Evolutionary conservation across 371 early-diverging fungal species (phyloP).

Genomic region (Zopfochytrium polystomum): DNA sequence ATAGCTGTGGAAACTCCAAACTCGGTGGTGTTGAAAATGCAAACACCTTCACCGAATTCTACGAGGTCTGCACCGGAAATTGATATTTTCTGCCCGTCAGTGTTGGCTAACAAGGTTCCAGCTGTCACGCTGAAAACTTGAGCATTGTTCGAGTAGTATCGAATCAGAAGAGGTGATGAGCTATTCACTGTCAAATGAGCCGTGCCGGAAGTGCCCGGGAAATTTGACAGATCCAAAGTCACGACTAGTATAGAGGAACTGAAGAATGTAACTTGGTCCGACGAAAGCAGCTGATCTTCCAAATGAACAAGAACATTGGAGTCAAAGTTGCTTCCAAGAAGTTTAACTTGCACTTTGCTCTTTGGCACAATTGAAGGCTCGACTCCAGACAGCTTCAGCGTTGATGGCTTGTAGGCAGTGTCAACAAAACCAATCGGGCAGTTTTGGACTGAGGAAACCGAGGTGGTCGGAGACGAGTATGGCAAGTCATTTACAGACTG

Average conservation of each 20-base stretch:
- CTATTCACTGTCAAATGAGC: constrained; percentile 18
- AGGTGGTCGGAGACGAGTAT: constrained; percentile 12
- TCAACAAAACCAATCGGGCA: constrained; percentile 18
- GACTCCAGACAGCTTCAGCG: constrained; percentile 10
- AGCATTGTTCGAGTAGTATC: constrained; percentile 21
- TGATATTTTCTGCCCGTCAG: neutral
- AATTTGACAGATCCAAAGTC: constrained; percentile 15
- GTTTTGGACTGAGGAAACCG: constrained; percentile 10
- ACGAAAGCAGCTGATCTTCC: no score
- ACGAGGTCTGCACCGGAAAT: constrained; percentile 14
- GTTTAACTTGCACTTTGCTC: no score
- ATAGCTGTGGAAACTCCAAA: constrained; percentile 14
- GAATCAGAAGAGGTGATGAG: constrained; percentile 18
- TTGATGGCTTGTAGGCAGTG: neutral
- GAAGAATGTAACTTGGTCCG: no score
- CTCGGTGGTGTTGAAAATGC: constrained; percentile 27
- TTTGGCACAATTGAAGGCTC: constrained; percentile 21
- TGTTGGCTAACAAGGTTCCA: constrained; percentile 8
- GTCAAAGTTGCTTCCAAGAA: no score
- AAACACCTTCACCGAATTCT: constrained; percentile 11
- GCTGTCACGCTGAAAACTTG: constrained; percentile 3
- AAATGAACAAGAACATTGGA: no score
- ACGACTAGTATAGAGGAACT: constrained; percentile 11
- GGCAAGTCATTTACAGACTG: constrained; percentile 8
- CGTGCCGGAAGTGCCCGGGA: constrained; percentile 13